Base-by-base conservation (phyloP, 129 eudicot species). In the Helichrysum umbraculigerum region DNA sequence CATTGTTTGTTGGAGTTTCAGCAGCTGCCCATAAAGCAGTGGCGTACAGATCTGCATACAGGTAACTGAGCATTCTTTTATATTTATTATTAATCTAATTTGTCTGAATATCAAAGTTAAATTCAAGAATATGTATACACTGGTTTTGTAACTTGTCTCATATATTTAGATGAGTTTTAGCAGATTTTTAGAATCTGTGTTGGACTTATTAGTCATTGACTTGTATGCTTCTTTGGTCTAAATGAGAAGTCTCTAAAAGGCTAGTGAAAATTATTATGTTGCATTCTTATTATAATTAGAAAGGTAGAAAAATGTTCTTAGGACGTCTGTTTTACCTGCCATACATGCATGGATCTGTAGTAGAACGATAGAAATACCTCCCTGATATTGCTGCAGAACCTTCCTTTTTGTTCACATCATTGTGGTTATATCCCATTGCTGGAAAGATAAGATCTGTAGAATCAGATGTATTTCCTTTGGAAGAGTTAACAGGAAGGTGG, bases 351-450 rank as follows among this genome's bases (percentile, higher is more conserved):
- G 98, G 98, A 85, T 93, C 98, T 1, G 97, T 84, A n/a, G 75
- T 73, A 22, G 96, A 86, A 2, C 96, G 96, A 83, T 93, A 93
- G 71, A 93, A 76, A 47, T 76, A 85, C 47, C 93, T 96, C 51
- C 98, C 96, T 28, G 93, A 77, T 72, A 93, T 93, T 21, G 96
- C 88, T 58, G 98, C 98, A 5, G 96, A 93, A 14, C 97, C 97
- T 35, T 71, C 84, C 41, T 88, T 84, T 65, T 88, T 87, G 79
- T 88, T 91, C 54, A 93, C 72, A 25, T 88, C 83, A 22, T 83
- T 74, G 70, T 93, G 96, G 63, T 77, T 84, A 76, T 93, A 90
- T 61, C 98, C 97, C 76, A 78, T 63, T 25, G 88, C 87, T 20
- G 98, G 97, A 81, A 90, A 84, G 54, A 93, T 88, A 9, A 82